Conservation (phyloP, 495 filamentous ascomycete genomes). For the Hypoxylon crocopeplum region DNA sequence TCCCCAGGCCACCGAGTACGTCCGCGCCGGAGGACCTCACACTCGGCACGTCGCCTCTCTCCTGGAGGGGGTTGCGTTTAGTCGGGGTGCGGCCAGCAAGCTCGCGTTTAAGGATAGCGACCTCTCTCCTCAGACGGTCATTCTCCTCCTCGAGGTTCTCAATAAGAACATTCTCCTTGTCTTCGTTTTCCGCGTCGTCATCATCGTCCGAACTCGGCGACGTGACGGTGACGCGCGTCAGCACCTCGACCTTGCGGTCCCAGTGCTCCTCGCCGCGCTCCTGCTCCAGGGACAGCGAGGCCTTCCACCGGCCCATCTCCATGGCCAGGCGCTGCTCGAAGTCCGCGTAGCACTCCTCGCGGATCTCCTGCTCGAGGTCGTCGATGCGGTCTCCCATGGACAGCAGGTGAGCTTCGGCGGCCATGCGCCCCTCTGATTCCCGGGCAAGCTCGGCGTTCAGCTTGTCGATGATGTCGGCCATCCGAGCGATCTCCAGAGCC, state of each 20-base stretch:
- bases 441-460: conserved; percentile 64
- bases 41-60: conserved; percentile 45
- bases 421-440: conserved; percentile 61
- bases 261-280: conserved; percentile 82
- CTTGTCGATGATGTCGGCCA: conserved; percentile 80
- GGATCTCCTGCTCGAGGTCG: conserved; percentile 80
- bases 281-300: conserved; percentile 72
- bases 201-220: conserved; percentile 28
- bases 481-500: conserved; percentile 72
- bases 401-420: conserved; percentile 64
- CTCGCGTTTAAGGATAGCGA: conserved; percentile 58
- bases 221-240: conserved; percentile 59
- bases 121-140: conserved; percentile 60
- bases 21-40: conserved; percentile 17
- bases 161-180: conserved; percentile 59
- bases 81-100: conserved; percentile 48
- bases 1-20: conserved; percentile 27
- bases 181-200: conserved; percentile 47
- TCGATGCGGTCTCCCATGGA: conserved; percentile 70
- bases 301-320: conserved; percentile 79
- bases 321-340: conserved; percentile 79
- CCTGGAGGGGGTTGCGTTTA: conserved; percentile 53
- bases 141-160: conserved; percentile 69
- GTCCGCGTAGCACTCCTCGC: conserved; percentile 88
- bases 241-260: conserved; percentile 87